A percentile compares a stretch with the other conserved stretches of the same genome.
These are phyloP conservation scores for Corchorus olitorius DNA, from an alignment of 345 rosid species.

Conservation along the genomic window DNA sequence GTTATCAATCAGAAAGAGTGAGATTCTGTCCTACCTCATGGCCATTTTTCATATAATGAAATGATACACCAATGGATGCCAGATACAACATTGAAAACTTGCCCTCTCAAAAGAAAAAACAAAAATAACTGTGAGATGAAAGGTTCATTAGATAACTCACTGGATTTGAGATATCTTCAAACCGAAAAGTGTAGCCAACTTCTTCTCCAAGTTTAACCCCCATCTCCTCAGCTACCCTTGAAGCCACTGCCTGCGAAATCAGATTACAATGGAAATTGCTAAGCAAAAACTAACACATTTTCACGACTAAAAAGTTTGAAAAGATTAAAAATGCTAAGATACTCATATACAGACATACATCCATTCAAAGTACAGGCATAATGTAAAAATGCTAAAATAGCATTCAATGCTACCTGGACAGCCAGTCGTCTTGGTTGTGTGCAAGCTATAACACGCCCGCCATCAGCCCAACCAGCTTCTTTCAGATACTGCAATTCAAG, in stretches of 20 bases:
- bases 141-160: conserved; percentile 43
- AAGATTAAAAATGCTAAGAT: background rate
- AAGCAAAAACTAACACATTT: background rate
- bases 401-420: conserved; percentile 61
- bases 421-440: conserved; percentile 96
- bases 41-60: background rate
- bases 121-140: background rate
- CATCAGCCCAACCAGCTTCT: conserved; percentile 99
- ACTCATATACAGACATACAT: background rate
- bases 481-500: conserved; percentile 62
- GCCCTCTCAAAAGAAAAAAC: conserved; percentile 6
- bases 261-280: background rate
- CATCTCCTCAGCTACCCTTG: conserved; percentile 97
- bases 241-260: conserved; percentile 73
- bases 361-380: background rate
- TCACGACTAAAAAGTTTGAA: background rate
- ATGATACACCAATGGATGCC: background rate
- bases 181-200: conserved; percentile 92
- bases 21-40: background rate
- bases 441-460: conserved; percentile 91
- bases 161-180: conserved; percentile 81
- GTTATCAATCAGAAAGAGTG: background rate
- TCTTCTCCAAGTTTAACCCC: conserved; percentile 94
- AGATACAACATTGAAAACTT: conserved; percentile 13
- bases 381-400: background rate